Evolutionary conservation across 192 early-diverging fungal species (phyloP).

Genomic region (Funneliformis mosseae): DNA sequence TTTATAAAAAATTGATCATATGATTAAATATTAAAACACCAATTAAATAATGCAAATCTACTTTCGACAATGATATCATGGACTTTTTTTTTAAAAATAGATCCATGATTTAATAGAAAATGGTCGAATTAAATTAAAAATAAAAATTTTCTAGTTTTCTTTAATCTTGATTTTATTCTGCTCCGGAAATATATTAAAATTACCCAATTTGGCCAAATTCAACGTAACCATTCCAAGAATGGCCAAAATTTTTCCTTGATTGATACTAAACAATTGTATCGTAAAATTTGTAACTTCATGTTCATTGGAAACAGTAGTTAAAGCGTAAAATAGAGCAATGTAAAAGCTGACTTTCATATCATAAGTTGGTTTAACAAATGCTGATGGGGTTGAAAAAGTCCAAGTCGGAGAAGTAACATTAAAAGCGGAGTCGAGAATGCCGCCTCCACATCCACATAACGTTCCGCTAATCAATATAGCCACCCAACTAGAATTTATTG

Average conservation of each 20-base stretch:
- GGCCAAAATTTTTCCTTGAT: slow-evolving; percentile 14
- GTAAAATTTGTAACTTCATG: neutral
- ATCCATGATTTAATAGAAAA: too few species aligned
- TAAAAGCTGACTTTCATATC: slow-evolving; percentile 22
- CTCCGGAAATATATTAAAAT: neutral
- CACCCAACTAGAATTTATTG: slow-evolving; percentile 25
- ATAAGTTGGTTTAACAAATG: slow-evolving; percentile 20
- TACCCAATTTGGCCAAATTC: neutral
- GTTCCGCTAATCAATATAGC: slow-evolving; percentile 25
- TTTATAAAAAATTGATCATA: too few species aligned
- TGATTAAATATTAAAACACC: too few species aligned
- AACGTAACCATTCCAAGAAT: neutral
- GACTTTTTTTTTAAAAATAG: too few species aligned
- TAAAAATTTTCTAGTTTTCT: neutral
- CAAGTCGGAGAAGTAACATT: neutral
- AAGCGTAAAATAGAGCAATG: slow-evolving; percentile 16
- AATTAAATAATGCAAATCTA: too few species aligned
- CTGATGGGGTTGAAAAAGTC: slow-evolving; percentile 1
- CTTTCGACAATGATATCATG: too few species aligned
- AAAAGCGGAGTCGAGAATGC: slow-evolving; percentile 12
- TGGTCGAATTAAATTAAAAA: too few species aligned
- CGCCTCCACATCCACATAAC: slow-evolving; percentile 20
- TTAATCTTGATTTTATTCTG: neutral
- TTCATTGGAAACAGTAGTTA: neutral
- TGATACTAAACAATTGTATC: neutral